Conservation (phyloP, 2,329 filamentous ascomycete genomes). For the Fusarium tuaranense region DNA sequence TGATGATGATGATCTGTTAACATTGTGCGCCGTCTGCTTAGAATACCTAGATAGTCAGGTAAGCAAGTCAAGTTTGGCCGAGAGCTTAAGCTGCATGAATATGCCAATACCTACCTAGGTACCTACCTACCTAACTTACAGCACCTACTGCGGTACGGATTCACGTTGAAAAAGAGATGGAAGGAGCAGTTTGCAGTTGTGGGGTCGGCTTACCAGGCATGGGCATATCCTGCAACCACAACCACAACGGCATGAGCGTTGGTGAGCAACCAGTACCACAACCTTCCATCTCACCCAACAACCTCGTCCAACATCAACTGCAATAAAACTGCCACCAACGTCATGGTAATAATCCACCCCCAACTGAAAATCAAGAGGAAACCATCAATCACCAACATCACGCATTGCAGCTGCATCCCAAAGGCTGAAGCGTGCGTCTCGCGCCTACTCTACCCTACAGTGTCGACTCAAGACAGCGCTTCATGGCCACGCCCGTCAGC, state of each 20-base stretch:
- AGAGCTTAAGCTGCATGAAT: not conserved
- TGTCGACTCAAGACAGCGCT: conserved; percentile 6
- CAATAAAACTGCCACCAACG: not conserved
- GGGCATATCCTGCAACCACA: not conserved
- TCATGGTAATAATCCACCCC: not conserved
- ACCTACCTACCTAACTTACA: not conserved
- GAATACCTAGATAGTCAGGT: not conserved
- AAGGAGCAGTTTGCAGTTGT: not conserved
- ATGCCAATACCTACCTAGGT: not conserved
- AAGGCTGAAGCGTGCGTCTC: not conserved
- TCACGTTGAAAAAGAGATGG: not conserved
- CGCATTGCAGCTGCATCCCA: not conserved
- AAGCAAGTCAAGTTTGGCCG: not conserved
- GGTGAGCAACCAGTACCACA: not conserved
- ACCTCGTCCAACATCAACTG: not conserved
- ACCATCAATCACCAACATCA: not conserved
- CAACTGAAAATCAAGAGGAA: not conserved
- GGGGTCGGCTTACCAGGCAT: not conserved
- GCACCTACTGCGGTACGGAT: not conserved
- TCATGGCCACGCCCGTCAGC: conserved; percentile 2
- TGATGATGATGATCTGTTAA: not conserved
- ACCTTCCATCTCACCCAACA: not conserved
- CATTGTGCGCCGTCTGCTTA: not conserved
- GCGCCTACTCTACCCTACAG: conserved; percentile 21
- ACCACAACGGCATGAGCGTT: not conserved